Evolutionary conservation across 202 grass and related monocot genomes (phyloP).

Genomic region (Dendrocalamus latiflorus): DNA sequence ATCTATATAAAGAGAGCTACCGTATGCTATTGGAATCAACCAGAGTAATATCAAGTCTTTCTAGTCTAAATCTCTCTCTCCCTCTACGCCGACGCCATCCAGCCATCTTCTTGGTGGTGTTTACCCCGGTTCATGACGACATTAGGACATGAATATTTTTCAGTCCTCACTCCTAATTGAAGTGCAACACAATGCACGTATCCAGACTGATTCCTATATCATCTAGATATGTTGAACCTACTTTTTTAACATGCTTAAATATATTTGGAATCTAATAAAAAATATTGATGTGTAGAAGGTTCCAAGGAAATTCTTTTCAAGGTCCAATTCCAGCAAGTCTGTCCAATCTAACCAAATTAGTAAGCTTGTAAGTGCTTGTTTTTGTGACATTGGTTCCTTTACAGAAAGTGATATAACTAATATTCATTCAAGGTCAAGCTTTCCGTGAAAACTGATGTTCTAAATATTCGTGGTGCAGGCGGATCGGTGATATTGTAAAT

Average conservation of each 20-base stretch:
- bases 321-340: constrained; percentile 52
- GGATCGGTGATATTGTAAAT: constrained; percentile 48
- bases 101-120: too few relatives aligned
- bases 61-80: too few relatives aligned
- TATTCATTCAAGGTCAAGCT: too few relatives aligned
- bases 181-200: not conserved
- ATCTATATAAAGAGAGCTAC: too few relatives aligned
- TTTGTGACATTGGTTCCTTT: not conserved
- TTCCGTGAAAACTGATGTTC: not conserved
- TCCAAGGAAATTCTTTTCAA: constrained; percentile 57
- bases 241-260: not conserved
- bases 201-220: not conserved
- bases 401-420: too few relatives aligned
- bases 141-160: not conserved
- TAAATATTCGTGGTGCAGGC: constrained; percentile 14
- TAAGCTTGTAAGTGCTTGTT: constrained; percentile 30
- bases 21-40: too few relatives aligned
- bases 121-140: too few relatives aligned
- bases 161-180: not conserved
- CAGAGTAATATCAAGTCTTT: too few relatives aligned
- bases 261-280: not conserved
- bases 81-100: too few relatives aligned
- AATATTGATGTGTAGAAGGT: constrained; percentile 10
- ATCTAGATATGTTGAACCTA: too few relatives aligned
- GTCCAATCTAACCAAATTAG: constrained; percentile 38